Evolutionary conservation across 768 basidiomycete species (phyloP).

Genomic region (Cystobasidium tubakii): DNA sequence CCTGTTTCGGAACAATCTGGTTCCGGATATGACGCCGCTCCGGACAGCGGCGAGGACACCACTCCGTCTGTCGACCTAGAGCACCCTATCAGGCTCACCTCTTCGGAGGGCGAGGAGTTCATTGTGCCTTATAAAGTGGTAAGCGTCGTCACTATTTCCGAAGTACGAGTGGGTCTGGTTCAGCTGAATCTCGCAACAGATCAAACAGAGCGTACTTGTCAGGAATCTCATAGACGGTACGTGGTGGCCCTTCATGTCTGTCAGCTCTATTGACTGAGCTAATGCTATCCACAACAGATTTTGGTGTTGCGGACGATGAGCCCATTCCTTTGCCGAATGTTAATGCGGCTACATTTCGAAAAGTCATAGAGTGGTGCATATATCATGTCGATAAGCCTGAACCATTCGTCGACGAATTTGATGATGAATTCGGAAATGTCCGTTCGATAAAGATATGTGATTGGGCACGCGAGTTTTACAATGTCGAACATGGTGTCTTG

Average conservation of each 20-base stretch:
- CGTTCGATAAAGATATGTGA: background rate
- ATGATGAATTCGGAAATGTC: constrained; percentile 53
- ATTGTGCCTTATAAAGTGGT: constrained; percentile 39
- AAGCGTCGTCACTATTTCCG: background rate
- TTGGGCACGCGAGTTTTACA: constrained; percentile 96
- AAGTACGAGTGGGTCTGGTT: background rate
- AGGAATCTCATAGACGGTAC: constrained; percentile 98
- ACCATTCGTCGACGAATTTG: constrained; percentile 71
- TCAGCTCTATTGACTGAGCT: background rate
- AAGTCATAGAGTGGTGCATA: constrained; percentile 95
- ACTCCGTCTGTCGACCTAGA: background rate
- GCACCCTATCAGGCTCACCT: constrained; percentile 64
- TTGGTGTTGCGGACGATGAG: constrained; percentile 89
- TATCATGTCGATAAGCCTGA: constrained; percentile 91
- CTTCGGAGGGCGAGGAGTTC: constrained; percentile 91
- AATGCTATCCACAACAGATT: constrained; percentile 46
- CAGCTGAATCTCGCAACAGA: background rate
- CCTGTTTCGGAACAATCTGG: too few relatives aligned
- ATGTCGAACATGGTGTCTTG: constrained; percentile 92
- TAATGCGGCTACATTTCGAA: constrained; percentile 80
- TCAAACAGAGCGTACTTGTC: constrained; percentile 61
- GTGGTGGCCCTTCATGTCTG: constrained; percentile 36
- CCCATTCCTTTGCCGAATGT: constrained; percentile 89
- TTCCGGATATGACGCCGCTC: too few relatives aligned
- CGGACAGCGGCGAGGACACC: too few relatives aligned